Conservation (phyloP, 805 yeast species). For the Starmerella apicola region DNA sequence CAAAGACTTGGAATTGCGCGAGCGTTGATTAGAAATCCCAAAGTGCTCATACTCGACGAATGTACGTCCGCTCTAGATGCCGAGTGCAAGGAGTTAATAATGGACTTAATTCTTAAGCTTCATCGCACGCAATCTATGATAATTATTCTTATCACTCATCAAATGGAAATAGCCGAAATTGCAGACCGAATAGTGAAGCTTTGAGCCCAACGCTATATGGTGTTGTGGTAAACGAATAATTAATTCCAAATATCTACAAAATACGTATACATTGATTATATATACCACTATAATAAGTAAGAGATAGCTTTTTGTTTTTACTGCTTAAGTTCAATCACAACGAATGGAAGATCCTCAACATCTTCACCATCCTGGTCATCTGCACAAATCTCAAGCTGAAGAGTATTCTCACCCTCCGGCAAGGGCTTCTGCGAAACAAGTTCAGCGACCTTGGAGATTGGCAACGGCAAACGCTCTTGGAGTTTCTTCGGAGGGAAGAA, state of each 20-base stretch:
- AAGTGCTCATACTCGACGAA: conserved; percentile 63
- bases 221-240: background rate
- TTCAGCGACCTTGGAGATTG: conserved; percentile 65
- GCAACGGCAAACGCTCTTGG: conserved; percentile 58
- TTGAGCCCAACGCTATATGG: too few relatives aligned
- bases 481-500: conserved; percentile 88
- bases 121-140: conserved; percentile 30
- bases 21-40: conserved; percentile 58
- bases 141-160: conserved; percentile 62
- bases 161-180: conserved; percentile 47
- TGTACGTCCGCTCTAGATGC: conserved; percentile 80
- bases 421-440: conserved; percentile 75
- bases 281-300: background rate
- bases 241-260: background rate
- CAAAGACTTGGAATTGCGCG: conserved; percentile 79
- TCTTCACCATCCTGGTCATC: conserved; percentile 91
- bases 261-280: background rate
- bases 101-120: conserved; percentile 35
- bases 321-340: conserved; percentile 36
- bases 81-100: conserved; percentile 41
- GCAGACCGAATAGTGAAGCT: conserved; percentile 38
- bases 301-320: too few relatives aligned
- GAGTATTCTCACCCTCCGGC: conserved; percentile 56
- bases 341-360: conserved; percentile 62
- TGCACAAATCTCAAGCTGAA: conserved; percentile 81